A percentile compares a stretch with the other conserved stretches of the same genome.
Evolutionary conservation across 768 basidiomycete genomes (phyloP).

Genomic region (Boletellus sp.): DNA sequence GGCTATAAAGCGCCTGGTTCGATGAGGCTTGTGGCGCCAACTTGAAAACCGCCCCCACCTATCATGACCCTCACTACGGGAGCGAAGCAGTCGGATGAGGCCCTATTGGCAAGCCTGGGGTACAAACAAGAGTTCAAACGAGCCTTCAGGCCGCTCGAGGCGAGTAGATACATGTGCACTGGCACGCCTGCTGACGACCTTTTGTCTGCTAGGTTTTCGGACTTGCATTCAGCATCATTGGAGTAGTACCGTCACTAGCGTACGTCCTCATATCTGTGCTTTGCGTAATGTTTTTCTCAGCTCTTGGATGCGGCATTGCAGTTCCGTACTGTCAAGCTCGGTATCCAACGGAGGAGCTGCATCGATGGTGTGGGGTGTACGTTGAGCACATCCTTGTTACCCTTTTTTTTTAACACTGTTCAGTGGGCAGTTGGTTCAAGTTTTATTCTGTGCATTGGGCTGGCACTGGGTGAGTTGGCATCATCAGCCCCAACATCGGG

Average conservation of each 20-base stretch:
- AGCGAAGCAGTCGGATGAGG: slow-evolving; percentile 21
- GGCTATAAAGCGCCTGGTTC: no score
- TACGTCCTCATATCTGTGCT: slow-evolving; percentile 29
- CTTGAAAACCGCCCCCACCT: neutral
- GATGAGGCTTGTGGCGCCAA: no score
- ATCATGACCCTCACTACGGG: neutral
- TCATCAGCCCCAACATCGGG: slow-evolving; percentile 39
- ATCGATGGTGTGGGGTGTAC: slow-evolving; percentile 42
- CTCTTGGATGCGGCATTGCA: slow-evolving; percentile 7
- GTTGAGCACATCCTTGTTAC: slow-evolving; percentile 1
- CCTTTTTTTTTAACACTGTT: neutral
- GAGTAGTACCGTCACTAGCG: slow-evolving; percentile 60
- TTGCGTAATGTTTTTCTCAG: neutral
- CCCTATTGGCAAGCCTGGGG: slow-evolving; percentile 25
- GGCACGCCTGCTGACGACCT: neutral
- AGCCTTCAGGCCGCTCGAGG: slow-evolving; percentile 30
- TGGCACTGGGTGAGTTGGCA: slow-evolving; percentile 37
- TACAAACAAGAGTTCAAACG: slow-evolving; percentile 36
- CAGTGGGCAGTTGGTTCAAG: slow-evolving; percentile 35
- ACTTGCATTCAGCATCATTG: slow-evolving; percentile 65
- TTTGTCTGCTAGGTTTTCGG: slow-evolving; percentile 53
- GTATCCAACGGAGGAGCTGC: slow-evolving; percentile 45
- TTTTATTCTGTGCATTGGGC: slow-evolving; percentile 36
- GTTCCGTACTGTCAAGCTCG: slow-evolving; percentile 41
- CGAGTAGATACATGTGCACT: neutral